Conservation (phyloP, 805 yeast genomes). For the Yarrowia sp. region DNA sequence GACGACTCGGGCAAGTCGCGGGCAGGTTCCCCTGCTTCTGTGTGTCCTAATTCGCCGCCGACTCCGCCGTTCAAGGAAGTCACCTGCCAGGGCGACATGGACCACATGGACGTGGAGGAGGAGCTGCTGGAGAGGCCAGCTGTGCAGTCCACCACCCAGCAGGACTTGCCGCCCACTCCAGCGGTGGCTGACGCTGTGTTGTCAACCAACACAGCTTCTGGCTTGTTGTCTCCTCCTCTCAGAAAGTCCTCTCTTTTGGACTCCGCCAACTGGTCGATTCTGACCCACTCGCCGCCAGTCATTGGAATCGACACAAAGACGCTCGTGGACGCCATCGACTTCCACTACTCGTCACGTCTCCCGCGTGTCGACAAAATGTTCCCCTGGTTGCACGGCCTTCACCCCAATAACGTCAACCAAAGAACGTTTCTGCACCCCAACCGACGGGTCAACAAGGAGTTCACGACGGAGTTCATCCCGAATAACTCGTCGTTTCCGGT, state of each 20-base stretch:
- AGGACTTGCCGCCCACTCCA: conserved; percentile 2
- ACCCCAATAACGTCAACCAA: conserved; percentile 63
- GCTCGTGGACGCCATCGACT: conserved; percentile 42
- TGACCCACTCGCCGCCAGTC: conserved; percentile 23
- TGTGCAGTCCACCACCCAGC: no score
- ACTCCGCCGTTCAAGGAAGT: conserved; percentile 36
- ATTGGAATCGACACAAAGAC: conserved; percentile 16
- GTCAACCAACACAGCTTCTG: not conserved
- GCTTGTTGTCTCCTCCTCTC: conserved; percentile 6
- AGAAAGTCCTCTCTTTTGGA: conserved; percentile 15
- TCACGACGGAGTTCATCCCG: conserved; percentile 46
- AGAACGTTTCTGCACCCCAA: conserved; percentile 54
- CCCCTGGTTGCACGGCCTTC: conserved; percentile 90
- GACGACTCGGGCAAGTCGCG: conserved; percentile 21
- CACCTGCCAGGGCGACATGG: conserved; percentile 1
- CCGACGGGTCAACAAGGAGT: conserved; percentile 44
- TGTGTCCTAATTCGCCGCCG: conserved; percentile 31
- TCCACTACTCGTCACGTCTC: conserved; percentile 50
- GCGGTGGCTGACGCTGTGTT: not conserved
- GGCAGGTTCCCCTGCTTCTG: conserved; percentile 15
- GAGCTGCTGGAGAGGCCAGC: not conserved
- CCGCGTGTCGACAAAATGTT: conserved; percentile 76
- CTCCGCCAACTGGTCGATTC: conserved; percentile 36
- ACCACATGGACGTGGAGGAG: conserved; percentile 4
- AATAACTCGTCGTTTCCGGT: conserved; percentile 43